phyloP scores from a whole-genome alignment of 2,329 filamentous ascomycete genomes.

The Ceratocystis eucalypticola region DNA sequence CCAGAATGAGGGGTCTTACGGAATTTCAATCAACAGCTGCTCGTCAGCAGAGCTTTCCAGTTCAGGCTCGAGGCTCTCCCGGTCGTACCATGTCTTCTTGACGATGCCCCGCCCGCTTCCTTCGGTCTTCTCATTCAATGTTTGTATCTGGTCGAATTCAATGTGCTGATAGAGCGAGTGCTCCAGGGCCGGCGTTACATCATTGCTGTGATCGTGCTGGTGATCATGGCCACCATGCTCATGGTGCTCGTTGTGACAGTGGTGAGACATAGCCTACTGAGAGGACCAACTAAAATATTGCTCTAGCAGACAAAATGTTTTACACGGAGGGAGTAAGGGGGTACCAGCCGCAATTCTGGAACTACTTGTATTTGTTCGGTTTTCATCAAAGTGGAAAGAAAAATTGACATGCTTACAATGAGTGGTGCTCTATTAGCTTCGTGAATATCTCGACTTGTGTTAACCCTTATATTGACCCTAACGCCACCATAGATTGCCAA shows the following conservation, averaged over 20 bases:
- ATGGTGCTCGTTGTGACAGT: conserved; percentile 40
- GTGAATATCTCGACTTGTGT: neutral
- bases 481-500: neutral
- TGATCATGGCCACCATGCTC: conserved; percentile 39
- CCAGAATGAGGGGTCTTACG: conserved; percentile 40
- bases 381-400: no score
- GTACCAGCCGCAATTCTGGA: no score
- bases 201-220: conserved; percentile 78
- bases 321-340: no score
- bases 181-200: conserved; percentile 82
- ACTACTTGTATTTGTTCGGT: no score
- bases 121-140: conserved; percentile 64
- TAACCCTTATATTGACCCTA: conserved; percentile 13
- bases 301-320: neutral
- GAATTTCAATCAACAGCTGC: conserved; percentile 83
- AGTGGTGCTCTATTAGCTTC: no score
- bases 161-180: conserved; percentile 85
- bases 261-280: conserved; percentile 30
- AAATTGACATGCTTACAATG: no score
- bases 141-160: conserved; percentile 70
- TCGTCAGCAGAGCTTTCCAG: conserved; percentile 79
- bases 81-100: conserved; percentile 82
- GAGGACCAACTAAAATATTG: neutral
- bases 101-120: conserved; percentile 61
- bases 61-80: conserved; percentile 57